Base-by-base conservation (phyloP, 495 filamentous ascomycete species). In the Aspergillus ostianus region DNA sequence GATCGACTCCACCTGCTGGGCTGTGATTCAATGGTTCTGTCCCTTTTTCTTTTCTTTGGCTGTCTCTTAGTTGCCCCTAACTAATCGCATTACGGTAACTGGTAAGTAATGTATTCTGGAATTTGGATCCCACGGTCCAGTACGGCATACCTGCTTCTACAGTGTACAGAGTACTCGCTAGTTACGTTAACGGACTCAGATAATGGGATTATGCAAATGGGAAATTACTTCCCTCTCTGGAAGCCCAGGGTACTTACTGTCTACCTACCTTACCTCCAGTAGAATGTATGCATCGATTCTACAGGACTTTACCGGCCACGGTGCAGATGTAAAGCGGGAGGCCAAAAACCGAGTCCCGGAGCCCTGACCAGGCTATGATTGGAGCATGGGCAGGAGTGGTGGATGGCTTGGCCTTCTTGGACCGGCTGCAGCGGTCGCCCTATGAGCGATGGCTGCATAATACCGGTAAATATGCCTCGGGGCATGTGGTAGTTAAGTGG, bases 1-100 rank as follows among this genome's bases (percentile, higher is more conserved):
- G 58, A 53, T 56, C 53, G 29, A 52, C 62, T 60, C 62, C 62
- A 64, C 62, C 50, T 2, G 19, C 53, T 57, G 30, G 19, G 30
- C 36, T 44, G n/a, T 59, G 52, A 56, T 64, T 56, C 36, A 56
- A 27, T 59, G 57, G 57, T 46, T 58, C 27, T 47, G 30, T 55
- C 45, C 55, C 54, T 48, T 45, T 56, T 59, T 59, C 49, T 26
- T 54, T 50, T 47, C 60, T 58, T 60, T 41, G 50, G 2, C 20
- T 57, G 23, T 47, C 23, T 47, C 18, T 13, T 48, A 4, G 8
- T 4, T 12, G 12, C 36, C 36, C 36, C 36, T 12, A 32, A 32
- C 7, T 44, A 23, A 15, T 17, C 45, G 19, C 51, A 54, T 41
- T 54, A 44, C 52, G 3, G 17, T 54, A 54, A 26, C 23, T 9